Conservation (phyloP, 2,329 filamentous ascomycete genomes). For the Lachnellula occidentalis region DNA sequence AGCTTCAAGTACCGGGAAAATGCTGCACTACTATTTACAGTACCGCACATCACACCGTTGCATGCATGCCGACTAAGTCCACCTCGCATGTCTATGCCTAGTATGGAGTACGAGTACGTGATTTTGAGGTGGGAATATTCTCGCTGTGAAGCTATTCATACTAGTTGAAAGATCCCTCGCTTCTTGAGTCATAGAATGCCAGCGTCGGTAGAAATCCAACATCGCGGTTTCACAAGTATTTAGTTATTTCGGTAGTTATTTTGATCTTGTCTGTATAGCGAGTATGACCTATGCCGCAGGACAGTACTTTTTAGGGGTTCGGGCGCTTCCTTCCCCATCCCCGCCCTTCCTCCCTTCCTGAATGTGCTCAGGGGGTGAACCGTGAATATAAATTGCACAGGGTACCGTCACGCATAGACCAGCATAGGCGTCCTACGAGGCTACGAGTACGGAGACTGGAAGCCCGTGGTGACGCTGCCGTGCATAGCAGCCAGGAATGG, state of each 20-base stretch:
- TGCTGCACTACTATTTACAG: not conserved
- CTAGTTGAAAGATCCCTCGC: not conserved
- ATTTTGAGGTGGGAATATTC: not conserved
- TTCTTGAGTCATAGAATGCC: not conserved
- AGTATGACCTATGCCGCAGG: not conserved
- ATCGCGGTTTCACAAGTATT: no score
- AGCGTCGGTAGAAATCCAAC: not conserved
- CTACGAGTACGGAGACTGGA: not conserved
- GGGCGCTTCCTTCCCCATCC: no score
- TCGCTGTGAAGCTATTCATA: no score
- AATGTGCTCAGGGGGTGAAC: no score
- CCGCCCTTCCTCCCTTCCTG: no score
- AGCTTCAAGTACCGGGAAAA: not conserved
- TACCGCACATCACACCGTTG: no score
- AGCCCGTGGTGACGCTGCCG: no score
- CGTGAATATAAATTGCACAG: no score
- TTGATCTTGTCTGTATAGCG: not conserved
- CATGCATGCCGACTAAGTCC: not conserved
- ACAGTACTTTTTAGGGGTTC: no score
- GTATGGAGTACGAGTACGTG: not conserved
- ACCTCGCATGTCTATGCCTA: not conserved
- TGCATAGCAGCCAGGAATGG: no score
- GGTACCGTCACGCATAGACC: not conserved
- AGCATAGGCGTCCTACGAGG: not conserved
- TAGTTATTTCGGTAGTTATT: no score